Base-by-base conservation (phyloP, 371 early-diverging fungal species). In the Rhizopus microsporus region DNA sequence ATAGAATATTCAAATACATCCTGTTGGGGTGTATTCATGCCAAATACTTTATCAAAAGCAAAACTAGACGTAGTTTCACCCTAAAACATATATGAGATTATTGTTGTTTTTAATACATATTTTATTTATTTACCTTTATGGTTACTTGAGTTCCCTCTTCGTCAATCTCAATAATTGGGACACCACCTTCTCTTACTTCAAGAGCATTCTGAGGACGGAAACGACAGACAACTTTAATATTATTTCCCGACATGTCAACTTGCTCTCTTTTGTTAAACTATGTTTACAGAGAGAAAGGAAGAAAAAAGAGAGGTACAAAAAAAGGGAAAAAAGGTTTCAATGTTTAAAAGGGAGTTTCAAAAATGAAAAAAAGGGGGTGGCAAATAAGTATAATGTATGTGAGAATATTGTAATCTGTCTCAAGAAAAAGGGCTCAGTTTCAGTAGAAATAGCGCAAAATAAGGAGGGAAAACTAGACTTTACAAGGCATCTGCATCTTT, bases 141-240 rank as follows among this genome's bases (percentile, higher is more conserved):
- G 83, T 81, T 40, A 94, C 85, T 31, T 83, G 71, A 34, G 89
- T 88, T 8, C 86, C 89, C 63, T 93, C 91, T 53, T 95, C 94
- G 63, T 88, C 86, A 60, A 92, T 86, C 15, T 81, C 72, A 64
- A 97, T 82, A 52, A 94, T 87, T 55, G 89, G 89, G 38, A 86
- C 87, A 60, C 96, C 96, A 54, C 93, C 93, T 63, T 96, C 92
- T 60, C 79, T 82, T 53, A 89, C 87, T 82, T 98, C 98, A 29
- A 92, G 72, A 54, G 86, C 77, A 75, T 98, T 98, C 67, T 95
- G 95, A 45, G 98, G 98, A 50, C 97, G 86, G 78, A 98, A 96
- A 57, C 98, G 92, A 78, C 95, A 95, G 49, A 98, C 90, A 62
- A 98, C 98, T 73, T 91, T 89, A 80, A 98, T 97, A 76, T 94